Evolutionary conservation across 768 basidiomycete species (phyloP), one percentile per base, ranked within the genome.

Genomic region (Rhodotorula taiwanensis): DNA sequence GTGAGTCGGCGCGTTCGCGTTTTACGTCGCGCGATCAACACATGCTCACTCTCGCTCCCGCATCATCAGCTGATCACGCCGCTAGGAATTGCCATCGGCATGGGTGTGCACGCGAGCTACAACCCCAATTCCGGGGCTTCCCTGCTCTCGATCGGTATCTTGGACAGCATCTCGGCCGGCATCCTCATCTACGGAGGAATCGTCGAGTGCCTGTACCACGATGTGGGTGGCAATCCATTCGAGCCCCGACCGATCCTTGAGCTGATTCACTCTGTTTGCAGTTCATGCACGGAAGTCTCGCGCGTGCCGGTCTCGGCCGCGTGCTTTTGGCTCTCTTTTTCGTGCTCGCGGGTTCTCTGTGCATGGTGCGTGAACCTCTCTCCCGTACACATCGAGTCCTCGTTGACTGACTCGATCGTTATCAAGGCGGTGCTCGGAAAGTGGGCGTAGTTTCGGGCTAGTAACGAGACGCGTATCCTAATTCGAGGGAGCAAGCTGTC

Each of bases 61-160:
- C 23, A 3, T 30, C 18, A 8, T 4, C 39, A 66, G 63, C 41
- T 76, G 33, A 75, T 74, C 52, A 76, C 75, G 2, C 73, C 74
- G 0, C 59, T 76, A 48, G 74, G 74, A 15, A 72, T 75, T 55
- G 72, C 69, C 3, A 74, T 75, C 34, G 75, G 75, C 33, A 74
- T 76, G 45, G 76, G 71, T 18, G 74, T 75, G 5, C 71, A 74
- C 54, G n/a, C 62, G 11, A 48, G 44, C 21, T 74, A 73, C 60
- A 74, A 72, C 53, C 70, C 73, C 11, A 74, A 74, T 60, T 72
- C 67, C 1, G 49, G 64, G 21, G 53, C 67, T 4, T 70, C 73
- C 0, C 58, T 76, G 9, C 69, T 74, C 25, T 68, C 73, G 20
- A 73, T 74, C 64, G 75, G 74, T 13, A 61, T 75, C 28, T 73